Evolutionary conservation across 139 green algal species (phyloP), one percentile per base, ranked within the genome.

Genomic region (Closterium sp.): DNA sequence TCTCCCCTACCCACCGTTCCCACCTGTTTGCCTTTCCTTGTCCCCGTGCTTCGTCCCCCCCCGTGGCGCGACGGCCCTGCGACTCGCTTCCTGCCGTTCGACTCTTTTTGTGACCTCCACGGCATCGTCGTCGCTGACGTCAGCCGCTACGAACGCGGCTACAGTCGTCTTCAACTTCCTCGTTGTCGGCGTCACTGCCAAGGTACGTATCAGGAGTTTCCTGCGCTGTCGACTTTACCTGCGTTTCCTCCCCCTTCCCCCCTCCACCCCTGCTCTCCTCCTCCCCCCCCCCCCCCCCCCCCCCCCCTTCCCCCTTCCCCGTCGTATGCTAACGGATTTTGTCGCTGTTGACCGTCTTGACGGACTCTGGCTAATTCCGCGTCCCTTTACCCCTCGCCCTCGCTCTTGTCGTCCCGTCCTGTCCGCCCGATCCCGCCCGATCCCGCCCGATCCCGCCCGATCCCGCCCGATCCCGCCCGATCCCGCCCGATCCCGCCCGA

Each of bases 91-190:
- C n/a, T n/a, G n/a, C n/a, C n/a, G n/a, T n/a, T n/a, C n/a, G n/a
- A n/a, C n/a, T n/a, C n/a, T n/a, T n/a, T n/a, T n/a, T n/a, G n/a
- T n/a, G n/a, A n/a, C n/a, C n/a, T n/a, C 43, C 43, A 66, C 43
- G 4, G 23, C 12, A 76, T 76, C 55, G 55, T 16, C n/a, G n/a
- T n/a, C n/a, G n/a, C n/a, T n/a, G n/a, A n/a, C 55, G 12, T 28
- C 94, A 76, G 94, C 94, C 4, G 34, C 33, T 32, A 96, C 92
- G 33, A 96, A 95, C 55, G 93, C 95, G 7, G 90, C 93, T 0
- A 89, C 90, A 5, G 89, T 93, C 21, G 76, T 96, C 10, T 96
- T 95, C 91, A 97, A 97, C 87, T 97, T 97, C 55, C 92, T 97
- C 69, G 92, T 95, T 28, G 93, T 95, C 85, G 95, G 95, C n/a